Percentiles rank a stretch among this genome's conserved stretches.
Conservation (phyloP, 768 basidiomycete species). For the Suillus luteus region DNA sequence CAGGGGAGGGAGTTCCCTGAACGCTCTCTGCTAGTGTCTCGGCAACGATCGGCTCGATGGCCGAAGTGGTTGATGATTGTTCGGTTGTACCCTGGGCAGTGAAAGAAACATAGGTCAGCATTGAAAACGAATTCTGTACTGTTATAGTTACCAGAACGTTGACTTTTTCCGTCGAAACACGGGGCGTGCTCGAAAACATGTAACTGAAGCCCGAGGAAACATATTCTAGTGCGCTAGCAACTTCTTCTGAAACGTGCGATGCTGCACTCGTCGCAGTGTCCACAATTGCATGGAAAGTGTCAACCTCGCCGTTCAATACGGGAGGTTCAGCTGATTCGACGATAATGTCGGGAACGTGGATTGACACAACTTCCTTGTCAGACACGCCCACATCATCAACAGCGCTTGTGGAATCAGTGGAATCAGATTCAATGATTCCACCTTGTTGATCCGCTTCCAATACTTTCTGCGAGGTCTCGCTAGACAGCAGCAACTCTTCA, state of each 20-base stretch:
- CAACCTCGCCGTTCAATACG: neutral
- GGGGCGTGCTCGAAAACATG: neutral
- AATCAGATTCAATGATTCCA: constrained; percentile 6
- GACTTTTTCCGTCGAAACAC: neutral
- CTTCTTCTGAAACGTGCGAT: neutral
- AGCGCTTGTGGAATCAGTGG: neutral
- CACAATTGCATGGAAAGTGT: constrained; percentile 1
- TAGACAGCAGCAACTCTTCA: neutral
- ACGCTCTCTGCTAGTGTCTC: constrained; percentile 9
- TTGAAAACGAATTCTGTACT: no score
- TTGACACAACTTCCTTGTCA: neutral
- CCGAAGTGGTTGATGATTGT: constrained; percentile 17
- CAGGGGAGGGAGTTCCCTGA: constrained; percentile 2
- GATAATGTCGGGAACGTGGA: neutral
- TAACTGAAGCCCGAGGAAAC: neutral
- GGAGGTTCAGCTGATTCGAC: neutral
- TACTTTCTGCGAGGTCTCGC: neutral
- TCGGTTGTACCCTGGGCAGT: neutral
- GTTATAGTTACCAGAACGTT: neutral
- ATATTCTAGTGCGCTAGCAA: neutral
- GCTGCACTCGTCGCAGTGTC: neutral
- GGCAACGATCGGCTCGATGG: constrained; percentile 20
- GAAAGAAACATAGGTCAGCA: neutral
- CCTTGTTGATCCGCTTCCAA: neutral
- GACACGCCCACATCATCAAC: neutral